Base-by-base conservation (phyloP, 139 green algal genomes). In the Tetraselmis striata region DNA sequence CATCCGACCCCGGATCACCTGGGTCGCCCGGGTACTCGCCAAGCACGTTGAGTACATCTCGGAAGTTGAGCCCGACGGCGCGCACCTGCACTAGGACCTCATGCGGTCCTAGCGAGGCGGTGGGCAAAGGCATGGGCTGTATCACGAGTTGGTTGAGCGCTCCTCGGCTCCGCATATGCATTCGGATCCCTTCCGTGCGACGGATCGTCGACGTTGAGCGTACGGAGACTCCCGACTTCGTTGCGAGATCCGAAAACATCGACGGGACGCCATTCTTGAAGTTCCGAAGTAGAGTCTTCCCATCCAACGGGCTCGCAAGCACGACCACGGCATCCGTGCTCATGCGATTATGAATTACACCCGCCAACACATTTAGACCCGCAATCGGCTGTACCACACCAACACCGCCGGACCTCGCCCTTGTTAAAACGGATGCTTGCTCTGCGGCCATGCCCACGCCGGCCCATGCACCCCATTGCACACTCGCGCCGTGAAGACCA, bases 391-490 rank as follows among this genome's bases (percentile, higher is more conserved):
- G n/a, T n/a, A n/a, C n/a, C n/a, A n/a, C n/a, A n/a, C n/a, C n/a
- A n/a, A n/a, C n/a, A n/a, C n/a, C n/a, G n/a, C n/a, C n/a, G n/a
- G n/a, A n/a, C n/a, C n/a, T n/a, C n/a, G n/a, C n/a, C n/a, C n/a
- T n/a, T n/a, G n/a, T n/a, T n/a, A n/a, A n/a, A n/a, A n/a, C n/a
- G n/a, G n/a, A n/a, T n/a, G n/a, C n/a, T n/a, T 90, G 93, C 30
- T 80, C 82, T 1, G 90, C 89, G 23, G 95, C 95, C 95, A 98
- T 98, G 80, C 95, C 94, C 1, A 85, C 90, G 30, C 90, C 91
- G 0, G 84, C 88, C 95, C 95, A 98, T 23, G 95, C 95, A 32
- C 95, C 95, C 95, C 95, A 98, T 84, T 98, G 95, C 59, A 97
- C 79, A 45, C 86, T 92, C 74, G 86, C 59, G 2, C 59, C 45